Evolutionary conservation across 2,329 filamentous ascomycete species (phyloP), one percentile per base, ranked within the genome.

Genomic region (Blastomyces emzantsi): DNA sequence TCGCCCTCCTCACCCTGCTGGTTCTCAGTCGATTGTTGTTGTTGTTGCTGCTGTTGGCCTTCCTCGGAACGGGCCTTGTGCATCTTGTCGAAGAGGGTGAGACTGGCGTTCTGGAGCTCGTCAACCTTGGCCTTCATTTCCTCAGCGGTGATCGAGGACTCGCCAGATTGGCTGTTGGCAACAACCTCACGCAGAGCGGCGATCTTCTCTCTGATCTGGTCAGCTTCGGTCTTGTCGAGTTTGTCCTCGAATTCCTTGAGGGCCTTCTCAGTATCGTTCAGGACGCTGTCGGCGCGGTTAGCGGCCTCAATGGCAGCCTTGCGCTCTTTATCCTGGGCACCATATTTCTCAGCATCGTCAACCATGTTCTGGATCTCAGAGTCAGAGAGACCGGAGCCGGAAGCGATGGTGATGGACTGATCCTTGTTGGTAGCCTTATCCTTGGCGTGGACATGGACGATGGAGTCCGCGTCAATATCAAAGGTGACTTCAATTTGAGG

Each of bases 371-470:
- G 86, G 70, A 99, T 99, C 84, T 99, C 93, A 63, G 84, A 79
- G 67, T 99, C 92, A 58, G 91, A 96, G 64, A 97, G 89, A 86
- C 94, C 93, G 69, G 93, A 97, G 78, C 93, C 94, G 65, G 92
- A 97, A 63, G 93, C 92, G 77, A 99, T 96, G 77, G 93, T 97
- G 82, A 99, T 97, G 67, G 92, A 97, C 85, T 99, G 93, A 77
- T 97, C 93, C 88, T 97, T 97, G 87, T 91, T 90, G 81, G 92
- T 97, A 72, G 92, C 93, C 89, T 97, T 97, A 83, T 97, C 93
- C 85, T 96, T 96, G 79, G 93, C 93, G 78, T 94, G 90, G 68
- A 97, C 93, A 83, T 97, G 92, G 72, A 97, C 92, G 72, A 97
- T 97, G 22, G 92, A 96, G 79, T 97, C 92, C 73, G 93, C 93